phyloP scores from a whole-genome alignment of 805 yeast genomes.

The Torulaspora gathmanii region DNA sequence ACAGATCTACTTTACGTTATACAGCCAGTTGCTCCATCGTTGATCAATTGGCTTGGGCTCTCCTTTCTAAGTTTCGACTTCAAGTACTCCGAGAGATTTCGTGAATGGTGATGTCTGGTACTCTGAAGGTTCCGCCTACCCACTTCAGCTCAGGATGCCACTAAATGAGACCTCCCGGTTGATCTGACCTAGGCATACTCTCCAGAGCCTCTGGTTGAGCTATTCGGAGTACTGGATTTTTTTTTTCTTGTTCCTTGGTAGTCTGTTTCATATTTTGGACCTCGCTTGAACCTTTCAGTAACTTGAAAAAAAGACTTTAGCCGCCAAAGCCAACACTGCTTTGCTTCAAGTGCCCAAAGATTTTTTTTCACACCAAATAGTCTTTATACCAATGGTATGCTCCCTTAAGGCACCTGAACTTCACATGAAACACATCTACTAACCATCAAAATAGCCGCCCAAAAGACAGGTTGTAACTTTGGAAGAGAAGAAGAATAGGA shows the following conservation, averaged over 20 bases:
- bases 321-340: background rate
- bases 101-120: background rate
- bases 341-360: too few relatives aligned
- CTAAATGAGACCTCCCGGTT: background rate
- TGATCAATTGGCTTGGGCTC: background rate
- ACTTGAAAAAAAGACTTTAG: background rate
- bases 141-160: background rate
- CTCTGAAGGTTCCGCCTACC: too few relatives aligned
- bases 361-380: background rate
- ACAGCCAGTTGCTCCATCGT: background rate
- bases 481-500: conserved; percentile 40
- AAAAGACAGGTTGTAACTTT: conserved; percentile 34
- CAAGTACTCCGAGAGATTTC: background rate
- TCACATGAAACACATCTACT: background rate
- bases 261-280: background rate
- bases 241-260: background rate
- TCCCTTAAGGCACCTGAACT: background rate
- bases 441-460: conserved; percentile 17
- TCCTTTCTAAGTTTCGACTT: background rate
- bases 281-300: background rate
- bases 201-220: too few relatives aligned
- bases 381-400: background rate
- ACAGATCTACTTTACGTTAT: background rate
- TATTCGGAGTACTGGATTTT: background rate
- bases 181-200: too few relatives aligned